Conservation (phyloP, 495 filamentous ascomycete genomes). For the Talaromyces liani region DNA sequence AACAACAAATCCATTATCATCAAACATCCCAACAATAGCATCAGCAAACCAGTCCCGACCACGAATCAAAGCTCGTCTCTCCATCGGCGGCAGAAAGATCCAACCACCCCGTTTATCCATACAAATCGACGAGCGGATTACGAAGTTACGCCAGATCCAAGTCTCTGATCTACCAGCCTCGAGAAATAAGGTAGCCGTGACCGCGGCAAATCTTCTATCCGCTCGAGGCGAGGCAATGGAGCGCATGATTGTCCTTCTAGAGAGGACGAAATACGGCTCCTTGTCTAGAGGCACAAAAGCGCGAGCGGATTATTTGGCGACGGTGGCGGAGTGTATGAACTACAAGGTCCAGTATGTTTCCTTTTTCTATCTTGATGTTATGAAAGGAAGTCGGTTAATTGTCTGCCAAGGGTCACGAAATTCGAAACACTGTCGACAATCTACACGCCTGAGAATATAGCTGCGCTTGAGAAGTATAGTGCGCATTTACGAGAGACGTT, state of each 20-base stretch:
- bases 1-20: not conserved
- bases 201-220: constrained; percentile 28
- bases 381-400: not conserved
- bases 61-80: constrained; percentile 9
- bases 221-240: constrained; percentile 27
- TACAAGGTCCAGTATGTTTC: constrained; percentile 41
- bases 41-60: constrained; percentile 15
- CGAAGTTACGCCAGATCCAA: constrained; percentile 20
- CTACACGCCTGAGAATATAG: constrained; percentile 50
- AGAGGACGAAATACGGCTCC: constrained; percentile 58
- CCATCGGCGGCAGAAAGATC: constrained; percentile 14
- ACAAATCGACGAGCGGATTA: constrained; percentile 21
- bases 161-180: constrained; percentile 26
- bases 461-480: constrained; percentile 50
- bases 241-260: constrained; percentile 37
- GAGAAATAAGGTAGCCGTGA: constrained; percentile 29
- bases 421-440: constrained; percentile 35
- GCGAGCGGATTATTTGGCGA: constrained; percentile 49
- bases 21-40: not conserved
- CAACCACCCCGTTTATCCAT: constrained; percentile 19
- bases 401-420: constrained; percentile 26
- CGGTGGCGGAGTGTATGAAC: constrained; percentile 47
- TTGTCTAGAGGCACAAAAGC: constrained; percentile 49
- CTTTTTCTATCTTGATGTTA: too few relatives aligned
- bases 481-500: constrained; percentile 45